Evolutionary conservation across 2,329 filamentous ascomycete genomes (phyloP).

Genomic region (Bipolaris cookei): DNA sequence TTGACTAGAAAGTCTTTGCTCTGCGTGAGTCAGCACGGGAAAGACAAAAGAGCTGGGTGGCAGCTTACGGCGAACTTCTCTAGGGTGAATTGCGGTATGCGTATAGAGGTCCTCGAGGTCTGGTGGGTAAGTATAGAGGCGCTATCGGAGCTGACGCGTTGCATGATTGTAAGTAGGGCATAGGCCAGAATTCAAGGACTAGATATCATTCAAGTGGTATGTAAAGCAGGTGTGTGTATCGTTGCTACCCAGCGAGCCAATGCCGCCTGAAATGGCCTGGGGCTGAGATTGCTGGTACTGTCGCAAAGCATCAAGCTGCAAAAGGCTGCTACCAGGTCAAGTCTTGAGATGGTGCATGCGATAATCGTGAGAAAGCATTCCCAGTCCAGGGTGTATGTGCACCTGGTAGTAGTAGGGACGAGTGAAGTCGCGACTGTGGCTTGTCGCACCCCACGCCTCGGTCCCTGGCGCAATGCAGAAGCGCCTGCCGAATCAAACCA

Average conservation of each 20-base stretch:
- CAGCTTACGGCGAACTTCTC: slow-evolving; percentile 67
- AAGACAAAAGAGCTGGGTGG: not conserved
- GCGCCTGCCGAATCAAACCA: slow-evolving; percentile 16
- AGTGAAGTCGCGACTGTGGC: slow-evolving; percentile 28
- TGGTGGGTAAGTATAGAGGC: slow-evolving; percentile 51
- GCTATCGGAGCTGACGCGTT: slow-evolving; percentile 48
- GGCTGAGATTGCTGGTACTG: slow-evolving; percentile 21
- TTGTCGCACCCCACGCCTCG: slow-evolving; percentile 36
- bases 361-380: not conserved
- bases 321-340: not conserved
- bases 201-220: slow-evolving; percentile 9
- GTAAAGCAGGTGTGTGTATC: slow-evolving; percentile 15
- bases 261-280: slow-evolving; percentile 14
- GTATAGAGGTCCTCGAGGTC: slow-evolving; percentile 49
- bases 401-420: not conserved
- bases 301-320: slow-evolving; percentile 20
- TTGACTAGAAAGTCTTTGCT: slow-evolving; percentile 90
- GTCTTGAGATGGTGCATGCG: not conserved
- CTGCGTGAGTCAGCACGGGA: slow-evolving; percentile 26
- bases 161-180: slow-evolving; percentile 33
- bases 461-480: slow-evolving; percentile 23
- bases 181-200: not conserved
- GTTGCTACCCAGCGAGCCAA: slow-evolving; percentile 20
- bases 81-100: slow-evolving; percentile 76
- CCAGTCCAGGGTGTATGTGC: not conserved